A percentile compares a stretch with the other conserved stretches of the same genome.
Evolutionary conservation across 176 grass and related monocot species (phyloP).

Genomic region (Oryza glumipatula): DNA sequence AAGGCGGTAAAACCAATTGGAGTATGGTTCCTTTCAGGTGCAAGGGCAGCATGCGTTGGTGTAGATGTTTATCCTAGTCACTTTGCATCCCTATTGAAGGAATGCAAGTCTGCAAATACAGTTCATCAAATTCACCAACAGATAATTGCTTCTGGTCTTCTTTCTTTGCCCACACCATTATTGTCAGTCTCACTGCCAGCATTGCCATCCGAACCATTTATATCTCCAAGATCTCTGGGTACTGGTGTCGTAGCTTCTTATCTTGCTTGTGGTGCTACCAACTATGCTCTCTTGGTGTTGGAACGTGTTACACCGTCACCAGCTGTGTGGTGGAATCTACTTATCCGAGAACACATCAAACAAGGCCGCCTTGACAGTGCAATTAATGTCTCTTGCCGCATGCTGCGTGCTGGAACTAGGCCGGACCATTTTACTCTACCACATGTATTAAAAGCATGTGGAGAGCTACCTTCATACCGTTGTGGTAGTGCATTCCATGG

Average conservation of each 20-base stretch:
- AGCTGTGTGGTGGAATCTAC: slow-evolving; percentile 71
- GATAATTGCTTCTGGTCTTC: slow-evolving; percentile 49
- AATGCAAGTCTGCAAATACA: slow-evolving; percentile 43
- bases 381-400: slow-evolving; percentile 58
- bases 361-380: slow-evolving; percentile 62
- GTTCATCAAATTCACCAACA: slow-evolving; percentile 59
- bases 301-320: slow-evolving; percentile 61
- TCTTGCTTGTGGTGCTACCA: slow-evolving; percentile 42
- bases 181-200: slow-evolving; percentile 40
- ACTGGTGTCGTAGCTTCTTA: slow-evolving; percentile 47
- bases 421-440: slow-evolving; percentile 85
- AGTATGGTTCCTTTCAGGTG: slow-evolving; percentile 32
- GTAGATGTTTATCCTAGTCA: slow-evolving; percentile 26
- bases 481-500: slow-evolving; percentile 71
- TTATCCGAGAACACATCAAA: slow-evolving; percentile 65
- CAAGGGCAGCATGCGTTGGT: slow-evolving; percentile 35
- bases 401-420: slow-evolving; percentile 66
- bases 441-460: slow-evolving; percentile 74
- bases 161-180: slow-evolving; percentile 42
- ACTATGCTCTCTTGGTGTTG: slow-evolving; percentile 53
- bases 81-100: slow-evolving; percentile 51
- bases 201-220: slow-evolving; percentile 36
- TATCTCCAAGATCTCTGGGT: slow-evolving; percentile 49
- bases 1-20: slow-evolving; percentile 28
- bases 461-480: slow-evolving; percentile 68